A percentile compares a stretch with the other conserved stretches of the same genome.
phyloP scores from a whole-genome alignment of 768 basidiomycete genomes.

The Panaeolus cyanescens region DNA sequence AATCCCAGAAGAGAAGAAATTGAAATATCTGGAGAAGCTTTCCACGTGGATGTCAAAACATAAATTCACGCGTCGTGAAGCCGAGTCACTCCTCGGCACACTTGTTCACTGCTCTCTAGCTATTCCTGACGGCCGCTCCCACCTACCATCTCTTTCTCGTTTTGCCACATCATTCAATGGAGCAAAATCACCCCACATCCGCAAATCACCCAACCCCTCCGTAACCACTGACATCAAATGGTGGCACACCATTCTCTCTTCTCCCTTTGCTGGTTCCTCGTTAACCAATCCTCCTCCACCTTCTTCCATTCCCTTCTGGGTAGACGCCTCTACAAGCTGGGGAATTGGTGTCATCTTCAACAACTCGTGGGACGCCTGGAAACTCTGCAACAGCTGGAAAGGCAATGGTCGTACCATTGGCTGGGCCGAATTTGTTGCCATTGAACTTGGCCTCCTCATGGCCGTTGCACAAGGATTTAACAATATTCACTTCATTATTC shows the following conservation, averaged over 20 bases:
- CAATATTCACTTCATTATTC: conserved; percentile 28
- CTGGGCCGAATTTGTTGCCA: conserved; percentile 43
- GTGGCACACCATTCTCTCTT: conserved; percentile 21
- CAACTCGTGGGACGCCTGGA: conserved; percentile 33
- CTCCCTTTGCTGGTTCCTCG: conserved; percentile 9
- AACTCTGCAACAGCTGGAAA: conserved; percentile 25
- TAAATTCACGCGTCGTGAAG: conserved; percentile 16
- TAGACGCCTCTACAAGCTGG: conserved; percentile 39
- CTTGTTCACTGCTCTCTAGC: conserved; percentile 37
- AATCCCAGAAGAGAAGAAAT: conserved; percentile 30
- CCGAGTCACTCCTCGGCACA: conserved; percentile 31
- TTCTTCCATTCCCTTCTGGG: conserved; percentile 20
- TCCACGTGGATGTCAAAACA: conserved; percentile 11
- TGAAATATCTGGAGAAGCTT: conserved; percentile 27
- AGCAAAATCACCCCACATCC: conserved; percentile 10
- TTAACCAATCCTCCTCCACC: conserved; percentile 15
- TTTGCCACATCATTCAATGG: conserved; percentile 25
- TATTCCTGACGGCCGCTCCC: conserved; percentile 28
- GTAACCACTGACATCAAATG: conserved; percentile 24
- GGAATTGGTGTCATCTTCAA: conserved; percentile 36
- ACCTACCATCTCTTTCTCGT: conserved; percentile 28
- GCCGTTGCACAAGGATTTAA: conserved; percentile 17
- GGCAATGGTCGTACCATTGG: conserved; percentile 33
- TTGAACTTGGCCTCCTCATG: conserved; percentile 33
- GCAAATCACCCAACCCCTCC: conserved; percentile 11